phyloP scores from a whole-genome alignment of 139 green algal genomes.

The Chlorokybus atmophyticus region DNA sequence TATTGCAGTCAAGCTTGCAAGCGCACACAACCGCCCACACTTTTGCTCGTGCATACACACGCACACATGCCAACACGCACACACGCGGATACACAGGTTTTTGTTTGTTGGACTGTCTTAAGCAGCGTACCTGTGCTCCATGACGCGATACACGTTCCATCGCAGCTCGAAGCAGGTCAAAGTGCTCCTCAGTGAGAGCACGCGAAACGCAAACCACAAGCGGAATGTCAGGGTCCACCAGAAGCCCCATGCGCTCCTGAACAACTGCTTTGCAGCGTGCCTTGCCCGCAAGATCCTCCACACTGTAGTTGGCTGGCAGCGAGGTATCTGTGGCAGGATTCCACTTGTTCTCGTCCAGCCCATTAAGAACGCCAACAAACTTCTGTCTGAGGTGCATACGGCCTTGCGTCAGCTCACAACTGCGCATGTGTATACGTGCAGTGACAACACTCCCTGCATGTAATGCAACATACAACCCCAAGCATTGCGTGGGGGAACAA shows the following conservation, averaged over 20 bases:
- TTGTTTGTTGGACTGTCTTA: no score
- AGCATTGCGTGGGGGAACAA: neutral
- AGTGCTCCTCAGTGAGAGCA: constrained; percentile 4
- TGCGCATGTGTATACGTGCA: neutral
- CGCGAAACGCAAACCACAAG: constrained; percentile 11
- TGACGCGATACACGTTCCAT: no score
- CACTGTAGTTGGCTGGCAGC: neutral
- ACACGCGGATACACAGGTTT: no score
- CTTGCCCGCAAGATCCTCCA: no score
- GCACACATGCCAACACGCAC: no score
- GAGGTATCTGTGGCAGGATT: constrained; percentile 8
- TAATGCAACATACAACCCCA: constrained; percentile 3
- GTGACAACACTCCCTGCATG: neutral
- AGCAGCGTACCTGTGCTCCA: no score
- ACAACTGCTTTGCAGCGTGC: no score
- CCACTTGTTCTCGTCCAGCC: constrained; percentile 8
- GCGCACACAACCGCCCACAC: no score
- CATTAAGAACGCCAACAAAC: constrained; percentile 13
- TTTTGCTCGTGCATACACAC: no score
- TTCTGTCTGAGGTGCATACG: constrained; percentile 6
- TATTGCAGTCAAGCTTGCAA: no score
- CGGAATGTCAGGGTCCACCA: neutral
- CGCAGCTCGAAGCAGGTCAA: constrained; percentile 13
- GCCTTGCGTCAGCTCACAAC: neutral
- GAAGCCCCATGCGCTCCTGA: neutral